Percentiles rank a stretch among this genome's conserved stretches.
Conservation (phyloP, 2,329 filamentous ascomycete genomes). For the Sclerotinia trifoliorum region DNA sequence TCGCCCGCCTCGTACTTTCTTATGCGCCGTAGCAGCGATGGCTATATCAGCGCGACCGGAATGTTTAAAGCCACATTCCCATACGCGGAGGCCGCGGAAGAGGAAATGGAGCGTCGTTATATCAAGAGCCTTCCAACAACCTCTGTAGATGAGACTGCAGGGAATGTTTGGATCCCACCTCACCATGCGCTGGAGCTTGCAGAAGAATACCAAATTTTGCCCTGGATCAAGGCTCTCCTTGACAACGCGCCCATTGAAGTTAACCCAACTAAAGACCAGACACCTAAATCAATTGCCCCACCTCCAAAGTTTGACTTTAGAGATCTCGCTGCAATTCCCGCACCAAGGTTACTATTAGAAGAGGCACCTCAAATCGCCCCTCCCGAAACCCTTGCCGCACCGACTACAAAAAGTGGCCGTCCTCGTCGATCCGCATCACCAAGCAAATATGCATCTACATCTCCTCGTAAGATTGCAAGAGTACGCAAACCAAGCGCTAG, state of each 20-base stretch:
- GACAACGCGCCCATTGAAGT: slow-evolving; percentile 76
- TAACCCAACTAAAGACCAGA: slow-evolving; percentile 42
- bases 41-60: slow-evolving; percentile 80
- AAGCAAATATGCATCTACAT: slow-evolving; percentile 52
- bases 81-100: slow-evolving; percentile 69
- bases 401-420: slow-evolving; percentile 42
- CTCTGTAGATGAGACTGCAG: slow-evolving; percentile 87
- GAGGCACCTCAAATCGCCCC: slow-evolving; percentile 17
- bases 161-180: slow-evolving; percentile 94
- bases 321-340: slow-evolving; percentile 3
- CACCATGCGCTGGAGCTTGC: slow-evolving; percentile 77
- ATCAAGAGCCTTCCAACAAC: slow-evolving; percentile 81
- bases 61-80: slow-evolving; percentile 93
- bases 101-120: slow-evolving; percentile 74
- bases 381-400: slow-evolving; percentile 32
- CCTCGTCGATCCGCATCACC: slow-evolving; percentile 60
- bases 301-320: slow-evolving; percentile 64
- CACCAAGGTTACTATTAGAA: not conserved
- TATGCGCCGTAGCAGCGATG: slow-evolving; percentile 86
- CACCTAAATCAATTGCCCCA: slow-evolving; percentile 72
- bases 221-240: slow-evolving; percentile 90
- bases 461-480: slow-evolving; percentile 44
- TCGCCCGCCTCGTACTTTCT: slow-evolving; percentile 89
- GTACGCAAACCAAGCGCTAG: slow-evolving; percentile 47
- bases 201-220: slow-evolving; percentile 78